Conservation (phyloP, 805 yeast genomes). For the Kurtzmaniella cleridarum region DNA sequence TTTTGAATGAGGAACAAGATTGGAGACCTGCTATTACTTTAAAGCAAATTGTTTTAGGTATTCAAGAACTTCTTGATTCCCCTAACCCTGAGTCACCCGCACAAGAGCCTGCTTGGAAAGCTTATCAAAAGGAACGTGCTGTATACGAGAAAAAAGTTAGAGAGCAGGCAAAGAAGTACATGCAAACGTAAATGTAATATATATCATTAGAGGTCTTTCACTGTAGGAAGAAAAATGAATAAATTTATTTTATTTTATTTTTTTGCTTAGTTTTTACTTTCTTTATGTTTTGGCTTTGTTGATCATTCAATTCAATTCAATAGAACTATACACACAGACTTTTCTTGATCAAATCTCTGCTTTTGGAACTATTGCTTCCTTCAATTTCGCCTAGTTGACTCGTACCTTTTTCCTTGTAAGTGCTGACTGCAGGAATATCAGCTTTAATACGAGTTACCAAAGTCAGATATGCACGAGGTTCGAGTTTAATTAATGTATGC, state of each 20-base stretch:
- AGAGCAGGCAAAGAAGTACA: constrained; percentile 75
- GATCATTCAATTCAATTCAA: neutral
- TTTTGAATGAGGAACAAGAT: constrained; percentile 90
- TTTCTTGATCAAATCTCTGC: constrained; percentile 46
- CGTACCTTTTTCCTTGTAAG: constrained; percentile 94
- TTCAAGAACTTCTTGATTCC: constrained; percentile 81
- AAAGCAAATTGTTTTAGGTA: constrained; percentile 84
- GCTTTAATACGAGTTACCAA: constrained; percentile 87
- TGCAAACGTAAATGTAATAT: neutral
- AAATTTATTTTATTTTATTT: neutral
- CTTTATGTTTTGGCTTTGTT: neutral
- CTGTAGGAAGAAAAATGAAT: neutral
- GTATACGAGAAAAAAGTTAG: constrained; percentile 71
- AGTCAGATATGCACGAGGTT: constrained; percentile 92
- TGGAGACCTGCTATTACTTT: constrained; percentile 97
- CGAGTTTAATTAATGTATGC: constrained; percentile 89
- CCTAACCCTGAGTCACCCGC: constrained; percentile 98
- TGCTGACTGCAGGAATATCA: constrained; percentile 94
- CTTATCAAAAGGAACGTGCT: constrained; percentile 62
- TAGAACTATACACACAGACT: constrained; percentile 13
- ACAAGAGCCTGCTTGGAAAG: constrained; percentile 94
- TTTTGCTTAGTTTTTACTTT: neutral
- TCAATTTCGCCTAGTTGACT: constrained; percentile 51
- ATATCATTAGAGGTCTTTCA: neutral
- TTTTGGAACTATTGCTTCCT: constrained; percentile 31